A percentile compares a stretch with the other conserved stretches of the same genome.
Conservation (phyloP, 805 yeast genomes). For the Hanseniaspora singularis region DNA sequence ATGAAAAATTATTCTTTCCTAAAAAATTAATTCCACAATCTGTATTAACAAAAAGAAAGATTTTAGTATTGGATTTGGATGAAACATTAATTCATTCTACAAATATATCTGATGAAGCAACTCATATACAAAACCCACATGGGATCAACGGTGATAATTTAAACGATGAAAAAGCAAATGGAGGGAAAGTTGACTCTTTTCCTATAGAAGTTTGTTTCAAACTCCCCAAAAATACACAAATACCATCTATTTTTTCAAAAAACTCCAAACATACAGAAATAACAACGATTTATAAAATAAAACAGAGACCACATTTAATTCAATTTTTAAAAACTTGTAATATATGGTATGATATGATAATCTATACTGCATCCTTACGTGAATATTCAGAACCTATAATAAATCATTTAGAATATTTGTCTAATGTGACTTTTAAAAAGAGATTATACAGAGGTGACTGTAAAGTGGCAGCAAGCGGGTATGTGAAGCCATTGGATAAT, state of each 20-base stretch:
- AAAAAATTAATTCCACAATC: slow-evolving; percentile 33
- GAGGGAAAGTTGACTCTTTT: slow-evolving; percentile 7
- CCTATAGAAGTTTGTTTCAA: slow-evolving; percentile 11
- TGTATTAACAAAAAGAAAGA: slow-evolving; percentile 39
- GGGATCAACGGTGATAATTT: background rate
- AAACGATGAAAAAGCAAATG: background rate
- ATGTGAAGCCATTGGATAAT: slow-evolving; percentile 54
- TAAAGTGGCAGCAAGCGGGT: slow-evolving; percentile 67
- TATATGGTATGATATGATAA: slow-evolving; percentile 77
- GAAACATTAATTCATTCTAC: slow-evolving; percentile 85
- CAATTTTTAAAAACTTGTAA: slow-evolving; percentile 64
- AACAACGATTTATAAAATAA: slow-evolving; percentile 76
- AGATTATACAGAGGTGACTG: slow-evolving; percentile 75
- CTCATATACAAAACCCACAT: background rate
- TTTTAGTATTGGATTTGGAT: slow-evolving; percentile 77
- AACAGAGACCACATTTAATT: slow-evolving; percentile 86
- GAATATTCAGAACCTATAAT: slow-evolving; percentile 97
- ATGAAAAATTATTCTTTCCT: slow-evolving; percentile 35
- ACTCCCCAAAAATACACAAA: slow-evolving; percentile 8
- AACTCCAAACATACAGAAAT: slow-evolving; percentile 40
- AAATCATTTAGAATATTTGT: slow-evolving; percentile 63
- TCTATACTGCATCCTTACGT: slow-evolving; percentile 88
- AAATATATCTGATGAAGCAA: slow-evolving; percentile 45
- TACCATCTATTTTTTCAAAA: slow-evolving; percentile 19
- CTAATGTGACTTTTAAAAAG: slow-evolving; percentile 42